Conservation (phyloP, 1,139 yeast genomes). For the Yamadazyma membranifaciens region DNA sequence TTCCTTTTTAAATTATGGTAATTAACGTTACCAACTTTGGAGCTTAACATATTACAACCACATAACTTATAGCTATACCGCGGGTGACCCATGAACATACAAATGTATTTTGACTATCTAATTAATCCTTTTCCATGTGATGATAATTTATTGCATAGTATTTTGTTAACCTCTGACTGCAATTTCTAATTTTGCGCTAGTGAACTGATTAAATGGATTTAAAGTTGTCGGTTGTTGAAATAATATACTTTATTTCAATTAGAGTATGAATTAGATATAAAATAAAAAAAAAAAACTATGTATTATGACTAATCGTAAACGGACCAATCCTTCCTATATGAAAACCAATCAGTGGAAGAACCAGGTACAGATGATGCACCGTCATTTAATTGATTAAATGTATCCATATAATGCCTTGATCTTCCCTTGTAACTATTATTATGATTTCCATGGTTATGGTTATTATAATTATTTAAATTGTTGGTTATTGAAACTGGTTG, state of each 20-base stretch:
- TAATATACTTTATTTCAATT: too few species aligned
- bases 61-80: too few species aligned
- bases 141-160: too few species aligned
- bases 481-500: background rate
- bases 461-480: background rate
- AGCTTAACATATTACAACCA: too few species aligned
- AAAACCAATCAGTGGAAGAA: constrained; percentile 33
- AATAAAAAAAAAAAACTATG: background rate
- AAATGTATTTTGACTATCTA: too few species aligned
- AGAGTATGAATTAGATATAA: too few species aligned
- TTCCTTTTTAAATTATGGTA: too few species aligned
- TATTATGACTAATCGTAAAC: constrained; percentile 25
- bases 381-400: constrained; percentile 6
- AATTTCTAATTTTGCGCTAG: too few species aligned
- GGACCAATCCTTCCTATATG: constrained; percentile 33
- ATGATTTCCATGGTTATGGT: constrained; percentile 6
- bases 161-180: too few species aligned
- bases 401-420: constrained; percentile 6
- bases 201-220: background rate
- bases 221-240: background rate
- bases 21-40: too few species aligned
- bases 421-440: constrained; percentile 6
- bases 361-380: constrained; percentile 33
- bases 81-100: too few species aligned
- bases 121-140: too few species aligned